Evolutionary conservation across 1,139 yeast species (phyloP), one percentile per base, ranked within the genome.

Genomic region (Pneumocystis wakefieldiae): DNA sequence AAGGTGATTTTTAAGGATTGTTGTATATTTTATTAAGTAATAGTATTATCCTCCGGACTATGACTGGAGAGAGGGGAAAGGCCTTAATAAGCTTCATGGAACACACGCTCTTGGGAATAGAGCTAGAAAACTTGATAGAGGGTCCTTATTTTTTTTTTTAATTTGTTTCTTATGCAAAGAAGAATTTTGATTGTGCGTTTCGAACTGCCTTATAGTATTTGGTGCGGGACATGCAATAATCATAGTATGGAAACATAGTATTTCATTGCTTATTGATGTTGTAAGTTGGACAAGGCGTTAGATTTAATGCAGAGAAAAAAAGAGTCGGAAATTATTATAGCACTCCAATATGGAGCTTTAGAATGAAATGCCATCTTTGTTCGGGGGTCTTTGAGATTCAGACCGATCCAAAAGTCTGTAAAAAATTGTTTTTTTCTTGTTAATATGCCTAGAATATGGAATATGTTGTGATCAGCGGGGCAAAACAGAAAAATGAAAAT

Each of bases 1-100:
- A 48, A 48, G 32, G 55, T 19, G 3, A 48, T 24, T 24, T 48
- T 24, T 12, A 10, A 24, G n/a, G 24, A 6, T 24, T 24, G 14
- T 24, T 12, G 1, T 48, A n/a, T 24, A 24, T 24, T 42, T 24
- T 48, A 19, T 19, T 48, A 24, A 48, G 14, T 48, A 10, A 10
- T 15, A 71, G 59, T 74, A 74, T 63, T 71, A 70, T 65, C 76
- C 76, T 2, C 75, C 76, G 8, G 74, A 73, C 48, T 72, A 73
- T 57, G 57, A 62, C 42, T 60, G 70, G 70, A 73, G 32, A 68
- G 74, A 74, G 24, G 70, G 70, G 61, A 67, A 68, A 24, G 62
- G 70, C 6, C 68, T 71, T 39, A 74, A 73, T 58, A 68, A 70
- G 64, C 68, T 72, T 7, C 72, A 74, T 1, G 74, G 74, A 14